Evolutionary conservation across 345 rosid species (phyloP), one percentile per base, ranked within the genome.

Genomic region (Populus tremula): DNA sequence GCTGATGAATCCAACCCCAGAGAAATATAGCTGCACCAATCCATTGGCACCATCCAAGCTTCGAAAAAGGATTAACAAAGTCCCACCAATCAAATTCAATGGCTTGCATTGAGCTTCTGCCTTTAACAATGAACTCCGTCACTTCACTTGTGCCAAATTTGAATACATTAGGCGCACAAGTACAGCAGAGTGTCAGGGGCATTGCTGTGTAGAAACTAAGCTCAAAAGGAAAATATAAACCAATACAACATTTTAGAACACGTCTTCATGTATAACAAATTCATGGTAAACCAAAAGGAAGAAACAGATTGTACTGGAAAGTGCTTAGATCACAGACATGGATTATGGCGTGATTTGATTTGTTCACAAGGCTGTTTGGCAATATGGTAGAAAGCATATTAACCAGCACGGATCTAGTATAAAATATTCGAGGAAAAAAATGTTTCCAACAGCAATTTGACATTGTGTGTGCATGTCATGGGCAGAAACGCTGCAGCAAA

Each of bases 1-100:
- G 83, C 45, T 93, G 98, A 86, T 88, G 97, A 70, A 87, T 71
- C 94, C 92, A 91, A 50, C 98, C 97, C 90, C 93, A 89, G 2
- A 87, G 67, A 79, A 93, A 88, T 68, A 93, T 64, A 70, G 74
- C 80, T 8, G 84, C 89, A 68, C 97, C 96, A 77, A 84, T 76
- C 92, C 88, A 91, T 47, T 84, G 89, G n/a, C 17, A 50, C 87
- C 78, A 87, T 43, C 96, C 89, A 74, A 92, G 90, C 80, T 86
- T 86, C 75, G 78, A 7, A 29, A 91, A 69, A 81, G 89, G 85
- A 61, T 36, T 85, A 64, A 85, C 69, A 80, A 71, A 75, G 49
- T 31, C 85, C 84, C 81, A 84, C 72, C 86, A 83, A 70, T 86
- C 71, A 21, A 90, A 70, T 50, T 85, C 84, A 54, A 41, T 54